Percentiles rank a stretch among this genome's conserved stretches.
phyloP scores from a whole-genome alignment of 345 rosid genomes.

The Streptanthus diversifolius region DNA sequence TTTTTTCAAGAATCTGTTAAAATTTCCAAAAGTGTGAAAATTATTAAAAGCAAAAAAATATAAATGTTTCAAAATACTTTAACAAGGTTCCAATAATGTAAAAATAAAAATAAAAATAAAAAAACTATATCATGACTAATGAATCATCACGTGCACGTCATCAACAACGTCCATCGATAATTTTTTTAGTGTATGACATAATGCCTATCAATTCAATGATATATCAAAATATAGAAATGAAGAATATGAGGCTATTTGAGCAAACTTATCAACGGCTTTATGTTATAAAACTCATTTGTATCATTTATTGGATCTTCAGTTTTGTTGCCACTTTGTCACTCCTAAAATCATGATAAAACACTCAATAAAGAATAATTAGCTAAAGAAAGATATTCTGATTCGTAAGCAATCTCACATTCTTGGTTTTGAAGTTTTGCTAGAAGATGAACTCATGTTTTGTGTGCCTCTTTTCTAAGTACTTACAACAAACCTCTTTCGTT shows the following conservation, averaged over 20 bases:
- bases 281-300: background rate
- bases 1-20: background rate
- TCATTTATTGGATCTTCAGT: background rate
- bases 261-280: background rate
- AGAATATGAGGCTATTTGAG: background rate
- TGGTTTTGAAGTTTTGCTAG: constrained; percentile 13
- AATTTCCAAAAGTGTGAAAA: no score
- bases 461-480: no score
- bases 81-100: no score
- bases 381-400: background rate
- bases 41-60: no score
- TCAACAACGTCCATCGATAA: no score
- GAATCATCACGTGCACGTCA: no score
- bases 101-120: no score
- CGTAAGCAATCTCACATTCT: constrained; percentile 9
- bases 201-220: no score
- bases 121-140: no score
- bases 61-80: no score
- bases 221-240: background rate
- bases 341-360: background rate
- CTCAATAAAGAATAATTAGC: background rate
- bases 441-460: background rate
- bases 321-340: background rate
- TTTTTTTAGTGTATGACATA: no score
- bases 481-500: no score